Conservation (phyloP, 2,329 filamentous ascomycete genomes). For the Xylariaceae sp. region DNA sequence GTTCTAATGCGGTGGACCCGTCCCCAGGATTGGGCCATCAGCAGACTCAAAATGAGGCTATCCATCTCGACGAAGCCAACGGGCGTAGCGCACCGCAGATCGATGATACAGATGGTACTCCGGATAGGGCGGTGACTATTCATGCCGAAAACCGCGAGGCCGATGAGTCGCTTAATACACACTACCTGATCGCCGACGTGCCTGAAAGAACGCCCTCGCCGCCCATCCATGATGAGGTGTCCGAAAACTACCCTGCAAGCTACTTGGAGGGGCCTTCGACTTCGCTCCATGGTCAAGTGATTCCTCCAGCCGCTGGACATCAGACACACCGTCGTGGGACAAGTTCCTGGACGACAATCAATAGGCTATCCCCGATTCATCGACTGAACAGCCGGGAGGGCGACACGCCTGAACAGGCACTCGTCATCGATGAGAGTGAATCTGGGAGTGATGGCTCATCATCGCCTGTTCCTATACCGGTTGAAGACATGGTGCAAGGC, state of each 20-base stretch:
- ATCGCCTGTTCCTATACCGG: slow-evolving; percentile 13
- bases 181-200: slow-evolving; percentile 21
- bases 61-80: too few species aligned
- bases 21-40: too few species aligned
- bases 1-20: too few species aligned
- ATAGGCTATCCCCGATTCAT: slow-evolving; percentile 15
- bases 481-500: slow-evolving; percentile 15
- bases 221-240: slow-evolving; percentile 7
- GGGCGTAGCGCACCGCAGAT: too few species aligned
- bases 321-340: slow-evolving; percentile 6
- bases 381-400: slow-evolving; percentile 19
- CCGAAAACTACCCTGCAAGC: slow-evolving; percentile 21
- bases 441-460: slow-evolving; percentile 20
- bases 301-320: slow-evolving; percentile 5
- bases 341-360: slow-evolving; percentile 26
- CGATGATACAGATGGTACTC: too few species aligned
- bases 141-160: too few species aligned
- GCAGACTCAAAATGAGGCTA: too few species aligned
- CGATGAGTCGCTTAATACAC: too few species aligned
- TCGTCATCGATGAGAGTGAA: slow-evolving; percentile 30
- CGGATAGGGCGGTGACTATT: too few species aligned
- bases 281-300: slow-evolving; percentile 7
- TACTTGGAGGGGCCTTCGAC: slow-evolving; percentile 19
- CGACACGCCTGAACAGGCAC: slow-evolving; percentile 22
- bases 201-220: slow-evolving; percentile 11